Conservation (phyloP, 257 asterid genomes). For the Penstemon barbatus region DNA sequence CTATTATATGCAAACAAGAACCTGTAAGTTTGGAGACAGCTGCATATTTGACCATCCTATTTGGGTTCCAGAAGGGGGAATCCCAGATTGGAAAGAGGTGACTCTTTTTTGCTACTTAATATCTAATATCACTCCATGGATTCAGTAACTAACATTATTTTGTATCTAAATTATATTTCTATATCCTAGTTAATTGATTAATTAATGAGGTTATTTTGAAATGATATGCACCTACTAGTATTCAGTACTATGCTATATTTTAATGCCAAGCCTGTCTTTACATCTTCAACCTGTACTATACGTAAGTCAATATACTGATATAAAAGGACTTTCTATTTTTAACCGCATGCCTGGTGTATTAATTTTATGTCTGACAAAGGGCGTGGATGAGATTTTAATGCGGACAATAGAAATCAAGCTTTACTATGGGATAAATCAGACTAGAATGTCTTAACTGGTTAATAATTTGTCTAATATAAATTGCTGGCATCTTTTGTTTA, state of each 20-base stretch:
- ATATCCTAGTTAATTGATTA: conserved; percentile 27
- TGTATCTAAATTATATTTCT: conserved; percentile 27
- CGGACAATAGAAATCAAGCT: not conserved
- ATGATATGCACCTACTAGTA: conserved; percentile 18
- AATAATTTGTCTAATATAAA: not conserved
- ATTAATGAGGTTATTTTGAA: conserved; percentile 22
- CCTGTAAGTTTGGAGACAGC: conserved; percentile 98
- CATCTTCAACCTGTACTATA: not conserved
- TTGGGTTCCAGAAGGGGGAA: conserved; percentile 99
- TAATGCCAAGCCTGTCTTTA: conserved; percentile 7
- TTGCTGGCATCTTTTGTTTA: not conserved
- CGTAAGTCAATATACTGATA: conserved; percentile 17
- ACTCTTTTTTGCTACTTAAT: conserved; percentile 52
- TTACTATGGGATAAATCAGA: not conserved
- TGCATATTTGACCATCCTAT: conserved; percentile 99
- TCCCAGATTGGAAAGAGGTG: conserved; percentile 99
- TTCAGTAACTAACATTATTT: conserved; percentile 28
- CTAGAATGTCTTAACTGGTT: conserved; percentile 15
- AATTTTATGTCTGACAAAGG: not conserved
- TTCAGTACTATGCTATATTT: conserved; percentile 23
- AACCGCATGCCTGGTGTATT: conserved; percentile 4
- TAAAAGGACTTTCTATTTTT: conserved; percentile 23
- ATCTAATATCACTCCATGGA: conserved; percentile 34
- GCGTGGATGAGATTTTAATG: conserved; percentile 3
- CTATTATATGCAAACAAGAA: conserved; percentile 98